These are phyloP conservation scores for Pinus taeda DNA, from an alignment of 75 land plant genomes.

Conservation along the genomic window DNA sequence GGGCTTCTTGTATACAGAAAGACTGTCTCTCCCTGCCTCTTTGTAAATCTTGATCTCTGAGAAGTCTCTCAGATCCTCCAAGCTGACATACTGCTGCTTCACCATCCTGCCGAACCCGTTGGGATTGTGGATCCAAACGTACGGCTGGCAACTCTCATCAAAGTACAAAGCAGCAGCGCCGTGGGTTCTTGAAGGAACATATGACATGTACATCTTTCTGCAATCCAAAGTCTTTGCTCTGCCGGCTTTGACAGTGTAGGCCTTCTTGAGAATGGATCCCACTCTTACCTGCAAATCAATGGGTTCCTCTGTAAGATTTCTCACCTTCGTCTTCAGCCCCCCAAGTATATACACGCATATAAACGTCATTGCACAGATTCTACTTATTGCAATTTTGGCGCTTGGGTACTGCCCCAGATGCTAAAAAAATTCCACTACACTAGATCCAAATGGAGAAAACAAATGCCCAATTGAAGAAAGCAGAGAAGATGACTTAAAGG, in stretches of 20 bases:
- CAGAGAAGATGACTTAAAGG: too few relatives aligned
- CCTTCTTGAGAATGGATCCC: conserved; percentile 7
- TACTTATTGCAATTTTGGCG: too few relatives aligned
- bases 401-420: too few relatives aligned
- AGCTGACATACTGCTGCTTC: too few relatives aligned
- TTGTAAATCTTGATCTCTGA: conserved; percentile 13
- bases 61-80: conserved; percentile 1
- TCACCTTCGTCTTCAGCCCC: conserved; percentile 3
- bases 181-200: conserved; percentile 1
- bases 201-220: not conserved
- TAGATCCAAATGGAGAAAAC: too few relatives aligned
- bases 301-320: not conserved
- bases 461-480: too few relatives aligned
- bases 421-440: too few relatives aligned
- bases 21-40: not conserved
- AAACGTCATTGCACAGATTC: not conserved
- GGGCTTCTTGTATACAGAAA: not conserved
- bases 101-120: too few relatives aligned
- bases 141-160: conserved; percentile 11
- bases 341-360: not conserved
- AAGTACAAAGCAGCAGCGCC: not conserved
- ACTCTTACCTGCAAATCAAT: not conserved
- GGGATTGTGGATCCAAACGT: conserved; percentile 7
- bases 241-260: conserved; percentile 1
- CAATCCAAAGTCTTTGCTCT: too few relatives aligned